Conservation (phyloP, 169 alveolate species). For the Eimeria tenella region DNA sequence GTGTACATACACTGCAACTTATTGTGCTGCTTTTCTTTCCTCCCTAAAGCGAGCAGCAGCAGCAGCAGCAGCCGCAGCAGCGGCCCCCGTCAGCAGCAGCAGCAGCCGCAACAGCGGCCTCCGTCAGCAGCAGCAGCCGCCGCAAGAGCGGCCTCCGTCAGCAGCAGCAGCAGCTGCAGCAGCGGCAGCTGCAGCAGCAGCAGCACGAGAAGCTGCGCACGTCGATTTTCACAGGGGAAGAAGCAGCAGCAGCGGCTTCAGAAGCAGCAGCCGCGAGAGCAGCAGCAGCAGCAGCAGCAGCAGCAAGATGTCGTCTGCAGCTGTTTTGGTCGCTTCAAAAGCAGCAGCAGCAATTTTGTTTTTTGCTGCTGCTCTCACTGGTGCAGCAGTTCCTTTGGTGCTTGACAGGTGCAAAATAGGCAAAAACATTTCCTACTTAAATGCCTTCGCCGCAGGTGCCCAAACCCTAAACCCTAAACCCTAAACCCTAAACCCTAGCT, state of each 20-base stretch:
- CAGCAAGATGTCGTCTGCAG: background rate
- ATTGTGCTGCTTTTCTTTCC: no score
- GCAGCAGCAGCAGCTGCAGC: no score
- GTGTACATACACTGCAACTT: no score
- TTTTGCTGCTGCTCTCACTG: background rate
- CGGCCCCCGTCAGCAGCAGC: background rate
- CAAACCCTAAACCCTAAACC: background rate
- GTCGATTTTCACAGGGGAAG: no score
- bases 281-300: background rate
- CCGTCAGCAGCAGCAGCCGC: no score
- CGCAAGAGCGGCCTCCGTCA: no score
- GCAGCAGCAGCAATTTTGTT: background rate
- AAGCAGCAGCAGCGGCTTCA: background rate
- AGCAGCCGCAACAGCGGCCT: no score
- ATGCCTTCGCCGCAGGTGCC: slow-evolving; percentile 16
- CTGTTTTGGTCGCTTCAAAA: background rate
- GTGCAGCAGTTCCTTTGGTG: background rate
- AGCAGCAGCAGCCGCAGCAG: background rate
- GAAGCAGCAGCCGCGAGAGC: background rate
- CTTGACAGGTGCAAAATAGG: background rate
- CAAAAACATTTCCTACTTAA: background rate
- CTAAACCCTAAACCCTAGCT: background rate
- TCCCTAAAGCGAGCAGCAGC: background rate
- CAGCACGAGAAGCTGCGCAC: background rate
- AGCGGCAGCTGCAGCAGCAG: no score